Percentiles rank a stretch among this genome's conserved stretches.
Conservation (phyloP, 2,329 filamentous ascomycete genomes). For the Hymenotorrendiella dingleyae region DNA sequence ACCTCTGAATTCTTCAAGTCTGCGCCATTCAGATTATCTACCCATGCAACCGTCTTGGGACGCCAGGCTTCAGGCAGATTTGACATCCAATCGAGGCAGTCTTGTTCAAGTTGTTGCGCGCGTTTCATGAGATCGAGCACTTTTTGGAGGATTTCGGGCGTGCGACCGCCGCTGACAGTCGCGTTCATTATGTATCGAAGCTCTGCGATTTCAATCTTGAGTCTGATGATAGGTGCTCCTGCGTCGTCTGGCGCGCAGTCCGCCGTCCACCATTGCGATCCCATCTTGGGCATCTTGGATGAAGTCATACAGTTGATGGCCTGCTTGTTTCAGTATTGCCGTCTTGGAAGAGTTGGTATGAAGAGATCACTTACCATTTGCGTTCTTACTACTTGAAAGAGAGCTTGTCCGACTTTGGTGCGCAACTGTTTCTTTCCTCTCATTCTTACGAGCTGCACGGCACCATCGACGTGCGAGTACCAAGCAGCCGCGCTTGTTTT, state of each 20-base stretch:
- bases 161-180: slow-evolving; percentile 42
- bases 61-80: slow-evolving; percentile 44
- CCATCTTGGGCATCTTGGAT: slow-evolving; percentile 46
- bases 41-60: slow-evolving; percentile 51
- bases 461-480: slow-evolving; percentile 59
- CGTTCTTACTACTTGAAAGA: slow-evolving; percentile 55
- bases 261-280: slow-evolving; percentile 53
- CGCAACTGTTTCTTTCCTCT: slow-evolving; percentile 50
- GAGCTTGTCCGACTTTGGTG: slow-evolving; percentile 45
- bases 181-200: slow-evolving; percentile 49
- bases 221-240: slow-evolving; percentile 37
- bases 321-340: slow-evolving; percentile 51
- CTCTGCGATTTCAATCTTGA: slow-evolving; percentile 49
- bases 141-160: slow-evolving; percentile 43
- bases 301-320: slow-evolving; percentile 52
- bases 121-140: slow-evolving; percentile 47
- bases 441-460: slow-evolving; percentile 54
- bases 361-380: slow-evolving; percentile 45
- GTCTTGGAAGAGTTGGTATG: slow-evolving; percentile 23
- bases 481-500: slow-evolving; percentile 51
- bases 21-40: slow-evolving; percentile 45
- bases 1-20: slow-evolving; percentile 50
- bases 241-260: slow-evolving; percentile 44
- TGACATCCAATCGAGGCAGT: slow-evolving; percentile 46
- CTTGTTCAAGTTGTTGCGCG: slow-evolving; percentile 46